Conservation (phyloP, 2,329 filamentous ascomycete species). For the Fusarium citri region DNA sequence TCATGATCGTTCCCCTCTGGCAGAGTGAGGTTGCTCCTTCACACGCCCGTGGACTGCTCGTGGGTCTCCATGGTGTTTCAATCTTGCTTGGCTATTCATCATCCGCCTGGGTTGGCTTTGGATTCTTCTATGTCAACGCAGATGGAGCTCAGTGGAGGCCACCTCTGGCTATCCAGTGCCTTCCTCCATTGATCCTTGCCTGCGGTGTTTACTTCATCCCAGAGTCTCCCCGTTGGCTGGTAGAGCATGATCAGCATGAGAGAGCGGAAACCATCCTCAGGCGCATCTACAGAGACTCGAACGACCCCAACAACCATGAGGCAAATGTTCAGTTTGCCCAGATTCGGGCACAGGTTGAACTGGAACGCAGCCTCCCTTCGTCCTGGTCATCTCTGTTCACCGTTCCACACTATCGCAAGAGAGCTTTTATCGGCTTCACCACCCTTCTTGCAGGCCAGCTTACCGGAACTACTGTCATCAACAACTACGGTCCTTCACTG, state of each 20-base stretch:
- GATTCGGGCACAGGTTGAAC: conserved; percentile 1
- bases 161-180: not conserved
- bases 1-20: conserved; percentile 1
- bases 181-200: not conserved
- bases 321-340: not conserved
- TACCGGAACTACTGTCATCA: not conserved
- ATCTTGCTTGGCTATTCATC: not conserved
- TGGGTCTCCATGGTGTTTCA: not conserved
- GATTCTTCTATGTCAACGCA: not conserved
- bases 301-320: not conserved
- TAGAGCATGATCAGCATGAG: not conserved
- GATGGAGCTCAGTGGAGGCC: not conserved
- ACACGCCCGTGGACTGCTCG: not conserved
- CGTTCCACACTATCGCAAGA: not conserved
- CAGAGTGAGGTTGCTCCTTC: not conserved
- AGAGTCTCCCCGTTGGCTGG: not conserved
- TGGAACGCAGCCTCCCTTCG: not conserved
- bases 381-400: not conserved
- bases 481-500: not conserved
- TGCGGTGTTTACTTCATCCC: not conserved
- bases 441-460: not conserved
- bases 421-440: not conserved
- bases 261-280: not conserved
- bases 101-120: not conserved
- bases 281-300: not conserved